Evolutionary conservation across 1,139 yeast genomes (phyloP), one percentile per base, ranked within the genome.

Genomic region (Suhomyces bribrorum): DNA sequence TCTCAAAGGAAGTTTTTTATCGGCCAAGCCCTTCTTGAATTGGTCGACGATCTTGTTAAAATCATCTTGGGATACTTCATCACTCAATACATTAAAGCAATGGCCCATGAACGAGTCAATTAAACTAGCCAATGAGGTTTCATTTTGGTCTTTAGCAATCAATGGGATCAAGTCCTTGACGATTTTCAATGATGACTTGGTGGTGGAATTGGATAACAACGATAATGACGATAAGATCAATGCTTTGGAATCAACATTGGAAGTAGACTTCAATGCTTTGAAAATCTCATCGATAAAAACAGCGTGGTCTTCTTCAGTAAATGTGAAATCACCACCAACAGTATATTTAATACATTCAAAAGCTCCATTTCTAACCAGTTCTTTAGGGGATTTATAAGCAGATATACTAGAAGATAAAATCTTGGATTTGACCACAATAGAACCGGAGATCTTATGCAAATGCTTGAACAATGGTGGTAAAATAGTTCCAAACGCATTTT

Each of bases 111-210:
- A 75, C 0, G 81, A 69, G n/a, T 63, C 59, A n/a, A 83, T 64
- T 45, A 80, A 66, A 5, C 69, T 64, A 2, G 64, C 47, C 34
- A 88, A 67, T 0, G 87, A 79, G 1, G 50, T 29, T 56, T 92
- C 97, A 49, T 88, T 87, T 37, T 80, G 77, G 53, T 90, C 97
- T 52, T 87, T 89, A 1, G 75, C 49, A 7, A 84, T 68, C 13
- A 80, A 62, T 1, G 84, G 73, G 2, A 72, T 47, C 26, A 88
- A 54, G 0, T 64, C 68, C 2, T 63, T 53, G 2, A 78, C 60
- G 9, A 83, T 60, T 22, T 63, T 63, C 1, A 62, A 18, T 0
- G 57, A 49, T 11, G 49, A 40, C 2, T 33, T 45, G 5, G 24
- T 15, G 3, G 40, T 33, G 3, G 44, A 36, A 30, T n/a, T n/a